These are phyloP conservation scores for Fusarium equiseti DNA, from an alignment of 2,329 filamentous ascomycete species.

Conservation along the genomic window DNA sequence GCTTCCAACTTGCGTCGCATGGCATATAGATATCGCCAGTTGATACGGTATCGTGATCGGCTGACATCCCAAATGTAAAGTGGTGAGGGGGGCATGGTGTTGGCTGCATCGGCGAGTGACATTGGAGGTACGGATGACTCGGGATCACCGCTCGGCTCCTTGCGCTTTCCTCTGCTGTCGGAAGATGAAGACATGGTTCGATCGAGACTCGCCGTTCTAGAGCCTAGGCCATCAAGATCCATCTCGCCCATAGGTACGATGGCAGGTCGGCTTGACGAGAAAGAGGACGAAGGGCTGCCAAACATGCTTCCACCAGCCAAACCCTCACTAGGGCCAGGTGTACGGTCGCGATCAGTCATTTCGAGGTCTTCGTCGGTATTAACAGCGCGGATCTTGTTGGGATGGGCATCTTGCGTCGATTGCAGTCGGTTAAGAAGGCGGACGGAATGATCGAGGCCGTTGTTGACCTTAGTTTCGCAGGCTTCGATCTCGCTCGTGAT, in stretches of 20 bases:
- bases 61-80: slow-evolving; percentile 65
- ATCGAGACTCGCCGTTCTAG: slow-evolving; percentile 50
- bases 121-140: slow-evolving; percentile 51
- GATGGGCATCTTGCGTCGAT: slow-evolving; percentile 61
- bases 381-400: slow-evolving; percentile 66
- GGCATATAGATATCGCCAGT: slow-evolving; percentile 94
- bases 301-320: slow-evolving; percentile 50
- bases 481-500: slow-evolving; percentile 72
- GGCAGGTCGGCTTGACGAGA: slow-evolving; percentile 47
- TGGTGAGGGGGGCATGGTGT: slow-evolving; percentile 57
- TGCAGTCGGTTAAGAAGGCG: slow-evolving; percentile 59
- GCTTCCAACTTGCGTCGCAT: slow-evolving; percentile 86
- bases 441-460: slow-evolving; percentile 54
- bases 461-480: slow-evolving; percentile 73
- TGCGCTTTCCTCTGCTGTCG: slow-evolving; percentile 53
- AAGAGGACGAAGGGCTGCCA: slow-evolving; percentile 51
- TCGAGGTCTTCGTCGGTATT: slow-evolving; percentile 63
- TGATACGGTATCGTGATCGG: slow-evolving; percentile 72
- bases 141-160: slow-evolving; percentile 52
- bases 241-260: slow-evolving; percentile 48
- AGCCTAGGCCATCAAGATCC: slow-evolving; percentile 46
- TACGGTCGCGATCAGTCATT: slow-evolving; percentile 58
- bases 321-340: slow-evolving; percentile 42
- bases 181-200: slow-evolving; percentile 46
- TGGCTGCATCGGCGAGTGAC: slow-evolving; percentile 46